phyloP scores from a whole-genome alignment of 345 rosid genomes.

The Tarenaya hassleriana region DNA sequence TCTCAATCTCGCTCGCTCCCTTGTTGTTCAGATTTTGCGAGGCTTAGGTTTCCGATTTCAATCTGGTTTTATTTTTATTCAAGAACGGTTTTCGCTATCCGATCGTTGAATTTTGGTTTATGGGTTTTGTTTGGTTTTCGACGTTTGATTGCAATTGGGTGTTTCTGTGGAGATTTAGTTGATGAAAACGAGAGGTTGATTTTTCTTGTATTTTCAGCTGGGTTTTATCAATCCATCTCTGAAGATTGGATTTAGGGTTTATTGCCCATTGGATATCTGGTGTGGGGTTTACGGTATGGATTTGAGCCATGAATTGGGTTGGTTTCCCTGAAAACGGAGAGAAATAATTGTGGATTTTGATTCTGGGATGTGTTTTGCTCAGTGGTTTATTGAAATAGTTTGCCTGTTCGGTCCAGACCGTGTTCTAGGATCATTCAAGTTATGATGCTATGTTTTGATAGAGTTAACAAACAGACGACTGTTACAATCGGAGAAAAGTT shows the following conservation, averaged over 20 bases:
- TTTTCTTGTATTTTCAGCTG: constrained; percentile 10
- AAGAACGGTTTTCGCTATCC: constrained; percentile 29
- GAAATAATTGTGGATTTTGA: constrained; percentile 12
- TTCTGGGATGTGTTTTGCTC: not conserved
- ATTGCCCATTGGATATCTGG: constrained; percentile 19
- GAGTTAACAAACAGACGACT: not conserved
- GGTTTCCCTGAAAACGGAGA: not conserved
- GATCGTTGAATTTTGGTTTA: constrained; percentile 17
- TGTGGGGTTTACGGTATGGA: constrained; percentile 22
- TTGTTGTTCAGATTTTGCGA: constrained; percentile 14
- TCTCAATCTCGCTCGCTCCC: not conserved
- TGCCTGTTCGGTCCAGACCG: not conserved
- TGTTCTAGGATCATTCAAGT: not conserved
- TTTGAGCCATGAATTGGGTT: constrained; percentile 10
- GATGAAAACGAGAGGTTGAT: constrained; percentile 4
- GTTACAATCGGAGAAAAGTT: not conserved
- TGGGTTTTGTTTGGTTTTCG: constrained; percentile 24
- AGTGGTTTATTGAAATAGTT: not conserved
- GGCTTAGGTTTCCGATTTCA: constrained; percentile 37
- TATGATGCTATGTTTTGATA: not conserved
- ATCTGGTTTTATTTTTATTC: constrained; percentile 29
- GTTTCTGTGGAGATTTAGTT: constrained; percentile 18
- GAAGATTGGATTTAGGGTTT: constrained; percentile 31
- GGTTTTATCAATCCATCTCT: constrained; percentile 1
- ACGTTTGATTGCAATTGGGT: constrained; percentile 22